Percentiles rank a stretch among this genome's conserved stretches.
phyloP scores from a whole-genome alignment of 257 asterid species.

The Rehmannia glutinosa region DNA sequence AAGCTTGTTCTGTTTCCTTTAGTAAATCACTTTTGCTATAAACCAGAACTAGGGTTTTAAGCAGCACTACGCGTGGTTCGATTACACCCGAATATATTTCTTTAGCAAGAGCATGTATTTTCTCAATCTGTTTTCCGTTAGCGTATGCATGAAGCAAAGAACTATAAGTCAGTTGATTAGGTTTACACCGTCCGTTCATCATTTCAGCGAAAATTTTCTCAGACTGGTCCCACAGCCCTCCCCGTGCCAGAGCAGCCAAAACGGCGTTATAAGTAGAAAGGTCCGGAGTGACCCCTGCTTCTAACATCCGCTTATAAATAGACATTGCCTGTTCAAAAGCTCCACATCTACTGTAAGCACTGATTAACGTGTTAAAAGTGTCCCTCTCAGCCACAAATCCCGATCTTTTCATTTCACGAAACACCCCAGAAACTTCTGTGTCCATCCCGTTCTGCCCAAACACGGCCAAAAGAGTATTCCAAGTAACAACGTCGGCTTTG shows the following conservation, averaged over 20 bases:
- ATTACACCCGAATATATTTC: slow-evolving; percentile 57
- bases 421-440: slow-evolving; percentile 84
- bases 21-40: slow-evolving; percentile 71
- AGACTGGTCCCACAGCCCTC: slow-evolving; percentile 90
- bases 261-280: slow-evolving; percentile 88
- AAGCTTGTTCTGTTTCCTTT: slow-evolving; percentile 76
- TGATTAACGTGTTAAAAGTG: slow-evolving; percentile 84
- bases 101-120: slow-evolving; percentile 53
- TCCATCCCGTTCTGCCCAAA: slow-evolving; percentile 95
- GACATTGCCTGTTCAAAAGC: slow-evolving; percentile 77
- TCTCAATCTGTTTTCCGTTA: slow-evolving; percentile 73
- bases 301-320: slow-evolving; percentile 73
- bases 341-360: slow-evolving; percentile 94
- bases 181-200: slow-evolving; percentile 64
- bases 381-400: slow-evolving; percentile 92
- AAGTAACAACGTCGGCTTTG: slow-evolving; percentile 81
- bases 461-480: slow-evolving; percentile 94
- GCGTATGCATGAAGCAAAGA: slow-evolving; percentile 93
- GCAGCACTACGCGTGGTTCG: slow-evolving; percentile 49
- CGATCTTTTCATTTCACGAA: slow-evolving; percentile 85
- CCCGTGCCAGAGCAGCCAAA: slow-evolving; percentile 83
- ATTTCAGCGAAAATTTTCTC: slow-evolving; percentile 82
- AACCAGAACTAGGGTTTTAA: slow-evolving; percentile 83
- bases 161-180: slow-evolving; percentile 74
- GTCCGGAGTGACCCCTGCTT: slow-evolving; percentile 80